Base-by-base conservation (phyloP, 2,329 filamentous ascomycete species). In the Fusarium stilboides region DNA sequence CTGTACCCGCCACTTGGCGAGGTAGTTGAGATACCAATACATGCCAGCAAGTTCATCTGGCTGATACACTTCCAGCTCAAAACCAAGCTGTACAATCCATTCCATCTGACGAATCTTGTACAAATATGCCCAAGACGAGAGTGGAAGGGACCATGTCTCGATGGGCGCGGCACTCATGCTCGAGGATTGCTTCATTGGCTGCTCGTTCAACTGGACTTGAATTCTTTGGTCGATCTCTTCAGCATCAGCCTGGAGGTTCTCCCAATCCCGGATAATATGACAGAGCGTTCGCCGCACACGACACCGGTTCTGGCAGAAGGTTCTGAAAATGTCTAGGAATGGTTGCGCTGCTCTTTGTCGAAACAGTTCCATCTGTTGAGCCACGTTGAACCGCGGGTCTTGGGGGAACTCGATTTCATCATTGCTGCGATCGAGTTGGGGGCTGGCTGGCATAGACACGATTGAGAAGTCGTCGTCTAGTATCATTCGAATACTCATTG, bases 71-170 rank as follows among this genome's bases (percentile, higher is more conserved):
- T 95, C 91, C 14, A 98, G 89, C 79, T 99, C 96, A 78, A 99
- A 98, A 14, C 97, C 96, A 33, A 98, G 88, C 76, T 98, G 92
- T 17, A 98, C 86, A 45, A 97, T 91, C 84, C 90, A 92, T 76
- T 95, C 91, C 86, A 98, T 93, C 74, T 95, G 89, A 31, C 88
- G 88, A n/a, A 98, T 85, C 79, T 98, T 98, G 80, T 97, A 93
- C 62, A 94, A 87, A 74, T 95, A 97, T 0, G 91, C 88, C 96
- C 96, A 99, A 5, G 92, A 94, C 2, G 92, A 94, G 1, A 98
- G 84, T 0, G 94, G 90, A 53, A 92, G 91, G 0, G 90, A 86
- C 75, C 88, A 91, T 1, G 88, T 82, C 44, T 90, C 86, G 4
- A 81, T 81, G 50, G 82, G 84, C 1, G 80, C 76, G 63, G 74